phyloP scores from a whole-genome alignment of 768 basidiomycete species.

The Trametes gibbosa region DNA sequence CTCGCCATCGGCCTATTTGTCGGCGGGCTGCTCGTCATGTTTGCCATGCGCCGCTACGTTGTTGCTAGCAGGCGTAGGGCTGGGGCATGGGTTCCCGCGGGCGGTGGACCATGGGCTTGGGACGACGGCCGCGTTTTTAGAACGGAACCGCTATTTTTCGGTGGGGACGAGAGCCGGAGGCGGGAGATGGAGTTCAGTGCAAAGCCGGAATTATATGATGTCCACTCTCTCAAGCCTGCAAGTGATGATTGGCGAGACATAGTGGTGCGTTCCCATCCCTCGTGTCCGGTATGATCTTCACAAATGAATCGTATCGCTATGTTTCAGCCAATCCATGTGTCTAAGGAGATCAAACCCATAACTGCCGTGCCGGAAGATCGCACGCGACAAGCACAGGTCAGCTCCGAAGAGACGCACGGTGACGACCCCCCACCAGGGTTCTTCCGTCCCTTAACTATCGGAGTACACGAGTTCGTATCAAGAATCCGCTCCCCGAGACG shows the following conservation, averaged over 20 bases:
- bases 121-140: not conserved
- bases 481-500: not conserved
- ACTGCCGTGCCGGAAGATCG: not conserved
- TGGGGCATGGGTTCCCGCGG: not conserved
- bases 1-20: slow-evolving; percentile 56
- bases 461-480: slow-evolving; percentile 4
- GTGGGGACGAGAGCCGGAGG: not conserved
- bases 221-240: not conserved
- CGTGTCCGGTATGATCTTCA: not conserved
- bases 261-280: slow-evolving; percentile 7
- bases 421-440: not conserved
- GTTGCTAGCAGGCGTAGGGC: not conserved
- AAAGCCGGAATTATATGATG: slow-evolving; percentile 17
- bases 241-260: slow-evolving; percentile 4
- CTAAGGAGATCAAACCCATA: not conserved
- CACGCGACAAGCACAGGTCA: not conserved
- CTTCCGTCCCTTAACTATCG: slow-evolving; percentile 4
- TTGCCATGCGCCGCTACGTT: slow-evolving; percentile 32
- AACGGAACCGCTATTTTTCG: not conserved
- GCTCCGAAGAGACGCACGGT: not conserved
- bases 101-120: not conserved
- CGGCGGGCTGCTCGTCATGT: slow-evolving; percentile 45
- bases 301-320: no score
- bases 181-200: slow-evolving; percentile 3
- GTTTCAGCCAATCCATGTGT: slow-evolving; percentile 13